Evolutionary conservation across 345 rosid species (phyloP).

Genomic region (Tarenaya hassleriana): DNA sequence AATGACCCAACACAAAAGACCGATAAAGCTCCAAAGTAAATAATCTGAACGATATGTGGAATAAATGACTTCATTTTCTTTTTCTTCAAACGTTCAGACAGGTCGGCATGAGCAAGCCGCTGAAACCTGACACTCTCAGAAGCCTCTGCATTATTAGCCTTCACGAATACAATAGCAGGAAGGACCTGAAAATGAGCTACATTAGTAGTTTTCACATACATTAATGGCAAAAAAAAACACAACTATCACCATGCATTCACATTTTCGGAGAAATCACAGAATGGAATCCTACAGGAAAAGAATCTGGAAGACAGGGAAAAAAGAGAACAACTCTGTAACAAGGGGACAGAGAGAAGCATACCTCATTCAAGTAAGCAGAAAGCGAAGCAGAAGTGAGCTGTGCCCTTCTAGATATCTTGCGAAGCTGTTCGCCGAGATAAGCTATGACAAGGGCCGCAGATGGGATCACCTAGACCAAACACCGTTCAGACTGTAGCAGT

Average conservation of each 20-base stretch:
- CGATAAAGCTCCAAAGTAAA: constrained; percentile 65
- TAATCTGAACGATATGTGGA: constrained; percentile 72
- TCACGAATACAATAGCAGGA: constrained; percentile 81
- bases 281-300: no score
- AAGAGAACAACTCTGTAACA: constrained; percentile 6
- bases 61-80: constrained; percentile 87
- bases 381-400: constrained; percentile 61
- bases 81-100: constrained; percentile 52
- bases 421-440: constrained; percentile 68
- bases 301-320: no score
- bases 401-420: constrained; percentile 67
- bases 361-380: constrained; percentile 87
- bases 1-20: constrained; percentile 68
- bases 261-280: background rate
- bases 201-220: background rate
- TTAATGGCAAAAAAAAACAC: background rate
- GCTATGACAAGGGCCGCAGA: constrained; percentile 62
- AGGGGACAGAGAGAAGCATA: constrained; percentile 19
- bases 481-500: background rate
- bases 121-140: constrained; percentile 67
- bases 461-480: constrained; percentile 53
- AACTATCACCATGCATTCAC: background rate
- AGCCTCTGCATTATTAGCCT: constrained; percentile 82
- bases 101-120: constrained; percentile 65
- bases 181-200: constrained; percentile 43